Evolutionary conservation across 805 yeast genomes (phyloP).

Genomic region (Sugiyamaella qingdaonensis): DNA sequence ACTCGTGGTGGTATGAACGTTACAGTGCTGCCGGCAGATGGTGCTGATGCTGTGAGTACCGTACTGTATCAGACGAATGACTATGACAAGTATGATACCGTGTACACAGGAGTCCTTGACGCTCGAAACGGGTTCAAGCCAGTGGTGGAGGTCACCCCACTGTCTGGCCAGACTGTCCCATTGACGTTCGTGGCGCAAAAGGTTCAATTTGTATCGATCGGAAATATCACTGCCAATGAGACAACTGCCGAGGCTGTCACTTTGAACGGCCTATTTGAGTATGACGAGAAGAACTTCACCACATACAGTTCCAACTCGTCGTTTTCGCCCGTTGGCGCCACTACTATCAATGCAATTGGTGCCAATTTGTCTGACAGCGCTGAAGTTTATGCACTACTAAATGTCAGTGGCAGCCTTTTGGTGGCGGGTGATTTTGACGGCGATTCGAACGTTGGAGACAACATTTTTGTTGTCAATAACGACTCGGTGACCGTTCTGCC

Average conservation of each 20-base stretch:
- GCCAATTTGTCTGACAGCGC: slow-evolving; percentile 38
- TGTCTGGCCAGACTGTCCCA: slow-evolving; percentile 28
- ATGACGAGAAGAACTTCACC: slow-evolving; percentile 64
- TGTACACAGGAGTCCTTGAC: slow-evolving; percentile 66
- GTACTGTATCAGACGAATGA: slow-evolving; percentile 76
- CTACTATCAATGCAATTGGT: slow-evolving; percentile 42
- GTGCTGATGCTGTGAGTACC: slow-evolving; percentile 36
- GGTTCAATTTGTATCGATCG: slow-evolving; percentile 39
- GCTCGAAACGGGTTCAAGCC: slow-evolving; percentile 39
- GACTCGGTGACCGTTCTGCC: slow-evolving; percentile 16
- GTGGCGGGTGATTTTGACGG: slow-evolving; percentile 43
- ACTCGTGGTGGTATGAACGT: slow-evolving; percentile 76
- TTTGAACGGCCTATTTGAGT: slow-evolving; percentile 81
- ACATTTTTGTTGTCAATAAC: slow-evolving; percentile 10
- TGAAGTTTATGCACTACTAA: slow-evolving; percentile 30
- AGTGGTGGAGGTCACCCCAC: slow-evolving; percentile 42
- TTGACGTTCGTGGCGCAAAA: slow-evolving; percentile 69
- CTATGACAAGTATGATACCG: slow-evolving; percentile 70
- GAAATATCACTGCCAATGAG: slow-evolving; percentile 28
- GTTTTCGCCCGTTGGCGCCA: slow-evolving; percentile 41
- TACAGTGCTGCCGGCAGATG: slow-evolving; percentile 51
- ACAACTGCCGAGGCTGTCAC: slow-evolving; percentile 13
- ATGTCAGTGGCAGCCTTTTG: background rate
- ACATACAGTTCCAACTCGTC: slow-evolving; percentile 29
- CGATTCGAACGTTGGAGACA: slow-evolving; percentile 5